Evolutionary conservation across 2,329 filamentous ascomycete genomes (phyloP), one percentile per base, ranked within the genome.

Genomic region (Tolypocladium tundrense): DNA sequence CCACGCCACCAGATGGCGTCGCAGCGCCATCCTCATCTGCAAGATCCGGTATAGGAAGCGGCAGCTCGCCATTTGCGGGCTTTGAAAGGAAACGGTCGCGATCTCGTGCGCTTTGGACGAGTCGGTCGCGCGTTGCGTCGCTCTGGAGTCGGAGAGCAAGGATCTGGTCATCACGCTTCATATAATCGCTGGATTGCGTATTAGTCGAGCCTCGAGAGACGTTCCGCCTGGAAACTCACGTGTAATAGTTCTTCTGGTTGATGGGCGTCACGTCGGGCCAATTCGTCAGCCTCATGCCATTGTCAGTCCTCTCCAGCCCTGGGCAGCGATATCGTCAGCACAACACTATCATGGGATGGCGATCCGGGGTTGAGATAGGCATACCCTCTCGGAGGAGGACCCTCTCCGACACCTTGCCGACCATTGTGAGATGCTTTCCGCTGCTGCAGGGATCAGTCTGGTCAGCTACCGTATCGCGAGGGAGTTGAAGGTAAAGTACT

Each of bases 201-300:
- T 55, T 50, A 54, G 48, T 5, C 43, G 1, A 16, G 14, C 8
- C 40, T 40, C 27, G 9, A 24, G 37, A 16, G 11, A 37, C 45
- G 13, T 9, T 13, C 3, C 35, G 8, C 19, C 13, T 21, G 16
- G 27, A 43, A 39, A 77, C 86, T 61, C 80, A 94, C 90, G 92
- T 96, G 73, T 97, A 97, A 74, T 99, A 99, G 73, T 99, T 99
- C 78, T 99, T 99, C 73, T 99, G 94, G 71, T 99, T 99, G 75
- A 99, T 99, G 67, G 94, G 90, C 50, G 84, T 82, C 59, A 96
- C 86, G 69, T 94, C 88, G 11, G 94, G 93, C 93, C 94, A 99
- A 72, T 83, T 95, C 53, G 91, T 90, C 69, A 94, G 84, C 70
- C 92, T 94, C 88, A 99, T 93, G 75, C 93, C 92, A 83, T 99